Evolutionary conservation across 2,329 filamentous ascomycete genomes (phyloP).

Genomic region (Escovopsis sp.): DNA sequence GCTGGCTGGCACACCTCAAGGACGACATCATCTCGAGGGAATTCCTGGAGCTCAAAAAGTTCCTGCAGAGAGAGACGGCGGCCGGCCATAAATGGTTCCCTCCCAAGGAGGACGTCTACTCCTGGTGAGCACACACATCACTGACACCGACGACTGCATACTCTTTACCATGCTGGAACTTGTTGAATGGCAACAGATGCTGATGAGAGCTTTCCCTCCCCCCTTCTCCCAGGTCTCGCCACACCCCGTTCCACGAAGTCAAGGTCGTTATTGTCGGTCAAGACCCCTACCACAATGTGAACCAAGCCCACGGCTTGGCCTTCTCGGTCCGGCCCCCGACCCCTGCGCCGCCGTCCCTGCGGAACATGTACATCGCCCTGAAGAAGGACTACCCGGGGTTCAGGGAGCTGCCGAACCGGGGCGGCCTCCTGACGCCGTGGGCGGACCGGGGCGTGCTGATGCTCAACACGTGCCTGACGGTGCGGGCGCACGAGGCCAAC

Average conservation of each 20-base stretch:
- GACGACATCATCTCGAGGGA: conserved; percentile 67
- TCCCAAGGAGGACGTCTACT: conserved; percentile 79
- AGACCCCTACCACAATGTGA: conserved; percentile 91
- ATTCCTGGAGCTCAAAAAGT: conserved; percentile 79
- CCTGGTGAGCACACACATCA: conserved; percentile 79
- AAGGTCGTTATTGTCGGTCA: conserved; percentile 91
- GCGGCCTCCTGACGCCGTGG: conserved; percentile 82
- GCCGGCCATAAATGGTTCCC: conserved; percentile 72
- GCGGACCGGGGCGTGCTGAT: conserved; percentile 84
- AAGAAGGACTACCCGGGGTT: conserved; percentile 81
- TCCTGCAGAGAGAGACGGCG: conserved; percentile 64
- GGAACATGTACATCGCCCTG: conserved; percentile 85
- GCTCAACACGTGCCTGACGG: conserved; percentile 89
- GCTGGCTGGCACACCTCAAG: conserved; percentile 80
- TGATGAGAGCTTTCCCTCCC: neutral
- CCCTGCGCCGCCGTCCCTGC: conserved; percentile 72
- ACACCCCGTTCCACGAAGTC: conserved; percentile 77
- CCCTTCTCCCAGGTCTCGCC: conserved; percentile 58
- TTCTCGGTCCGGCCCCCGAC: conserved; percentile 91
- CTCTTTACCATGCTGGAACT: neutral
- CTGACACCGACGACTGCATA: too few species aligned
- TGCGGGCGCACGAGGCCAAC: conserved; percentile 77
- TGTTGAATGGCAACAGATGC: neutral
- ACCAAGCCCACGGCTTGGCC: conserved; percentile 90
- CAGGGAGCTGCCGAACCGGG: conserved; percentile 56